Conservation (phyloP, 208 protist genomes). For the Angomonas deanei region DNA sequence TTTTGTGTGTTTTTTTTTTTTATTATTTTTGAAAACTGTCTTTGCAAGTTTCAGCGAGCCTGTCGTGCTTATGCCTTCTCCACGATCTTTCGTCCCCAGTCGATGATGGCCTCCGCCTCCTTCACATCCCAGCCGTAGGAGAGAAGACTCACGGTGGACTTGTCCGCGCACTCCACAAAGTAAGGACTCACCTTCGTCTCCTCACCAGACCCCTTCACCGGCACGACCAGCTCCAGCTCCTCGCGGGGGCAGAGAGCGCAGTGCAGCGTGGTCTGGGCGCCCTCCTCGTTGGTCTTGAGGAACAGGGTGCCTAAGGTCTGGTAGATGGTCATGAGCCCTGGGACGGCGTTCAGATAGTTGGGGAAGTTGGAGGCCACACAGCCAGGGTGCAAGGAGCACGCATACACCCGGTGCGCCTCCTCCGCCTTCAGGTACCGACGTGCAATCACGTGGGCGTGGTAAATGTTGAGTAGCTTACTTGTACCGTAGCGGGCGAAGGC, state of each 20-base stretch:
- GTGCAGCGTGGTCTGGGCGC: conserved; percentile 83
- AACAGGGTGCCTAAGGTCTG: conserved; percentile 36
- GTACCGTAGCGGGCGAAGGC: conserved; percentile 77
- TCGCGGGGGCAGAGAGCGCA: conserved; percentile 75
- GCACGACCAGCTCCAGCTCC: conserved; percentile 60
- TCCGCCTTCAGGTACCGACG: conserved; percentile 33
- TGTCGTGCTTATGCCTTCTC: not conserved
- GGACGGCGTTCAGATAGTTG: conserved; percentile 31
- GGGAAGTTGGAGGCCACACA: conserved; percentile 71
- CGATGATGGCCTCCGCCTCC: conserved; percentile 53
- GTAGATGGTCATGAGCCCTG: conserved; percentile 13
- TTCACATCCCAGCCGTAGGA: conserved; percentile 77
- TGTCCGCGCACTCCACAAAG: conserved; percentile 80
- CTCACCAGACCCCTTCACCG: conserved; percentile 1
- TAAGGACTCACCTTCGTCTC: conserved; percentile 55
- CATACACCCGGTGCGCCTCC: conserved; percentile 29
- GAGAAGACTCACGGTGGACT: conserved; percentile 51
- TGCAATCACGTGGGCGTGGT: conserved; percentile 73
- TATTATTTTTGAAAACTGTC: not conserved
- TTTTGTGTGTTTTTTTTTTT: conserved; percentile 5
- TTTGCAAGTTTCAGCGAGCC: not conserved
- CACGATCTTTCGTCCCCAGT: conserved; percentile 42
- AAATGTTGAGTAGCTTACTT: conserved; percentile 84
- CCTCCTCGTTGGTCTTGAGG: conserved; percentile 64
- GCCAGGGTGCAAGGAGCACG: conserved; percentile 78